Evolutionary conservation across 495 filamentous ascomycete genomes (phyloP).

Genomic region (Trichoderma orchidacearum): DNA sequence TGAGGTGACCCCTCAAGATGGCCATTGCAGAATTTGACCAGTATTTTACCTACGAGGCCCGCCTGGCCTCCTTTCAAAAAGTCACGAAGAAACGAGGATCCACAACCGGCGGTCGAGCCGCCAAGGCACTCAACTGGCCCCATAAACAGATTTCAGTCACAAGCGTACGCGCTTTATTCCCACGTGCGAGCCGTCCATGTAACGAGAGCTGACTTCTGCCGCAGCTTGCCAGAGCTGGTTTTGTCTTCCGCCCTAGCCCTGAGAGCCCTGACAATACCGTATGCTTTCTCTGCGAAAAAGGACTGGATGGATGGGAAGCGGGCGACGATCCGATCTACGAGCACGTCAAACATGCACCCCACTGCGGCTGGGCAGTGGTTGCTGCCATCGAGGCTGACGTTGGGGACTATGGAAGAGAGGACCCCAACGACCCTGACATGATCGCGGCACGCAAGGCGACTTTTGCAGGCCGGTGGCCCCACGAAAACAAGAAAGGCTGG

Average conservation of each 20-base stretch:
- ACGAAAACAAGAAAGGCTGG: constrained; percentile 80
- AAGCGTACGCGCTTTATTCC: constrained; percentile 2
- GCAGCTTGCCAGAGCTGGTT: constrained; percentile 79
- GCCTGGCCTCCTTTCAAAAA: constrained; percentile 61
- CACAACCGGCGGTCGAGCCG: constrained; percentile 48
- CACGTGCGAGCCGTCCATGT: constrained; percentile 2
- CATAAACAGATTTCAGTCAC: constrained; percentile 51
- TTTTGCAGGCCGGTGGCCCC: constrained; percentile 70
- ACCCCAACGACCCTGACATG: constrained; percentile 59
- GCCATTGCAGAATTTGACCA: constrained; percentile 12
- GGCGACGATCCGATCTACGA: constrained; percentile 68
- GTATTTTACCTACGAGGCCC: constrained; percentile 50
- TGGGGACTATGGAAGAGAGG: constrained; percentile 50
- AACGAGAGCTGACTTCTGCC: constrained; percentile 1
- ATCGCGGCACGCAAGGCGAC: constrained; percentile 65
- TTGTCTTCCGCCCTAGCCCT: constrained; percentile 68
- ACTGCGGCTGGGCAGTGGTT: constrained; percentile 82
- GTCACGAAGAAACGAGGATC: constrained; percentile 19
- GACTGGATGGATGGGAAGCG: constrained; percentile 80
- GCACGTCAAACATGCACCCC: constrained; percentile 66
- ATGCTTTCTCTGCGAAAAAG: constrained; percentile 72
- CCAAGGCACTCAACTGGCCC: constrained; percentile 62
- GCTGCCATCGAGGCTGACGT: constrained; percentile 52
- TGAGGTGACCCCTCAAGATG: neutral
- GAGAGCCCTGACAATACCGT: constrained; percentile 72